Conservation (phyloP, 371 early-diverging fungal genomes). For the Apophysomyces trapeziformis region DNA sequence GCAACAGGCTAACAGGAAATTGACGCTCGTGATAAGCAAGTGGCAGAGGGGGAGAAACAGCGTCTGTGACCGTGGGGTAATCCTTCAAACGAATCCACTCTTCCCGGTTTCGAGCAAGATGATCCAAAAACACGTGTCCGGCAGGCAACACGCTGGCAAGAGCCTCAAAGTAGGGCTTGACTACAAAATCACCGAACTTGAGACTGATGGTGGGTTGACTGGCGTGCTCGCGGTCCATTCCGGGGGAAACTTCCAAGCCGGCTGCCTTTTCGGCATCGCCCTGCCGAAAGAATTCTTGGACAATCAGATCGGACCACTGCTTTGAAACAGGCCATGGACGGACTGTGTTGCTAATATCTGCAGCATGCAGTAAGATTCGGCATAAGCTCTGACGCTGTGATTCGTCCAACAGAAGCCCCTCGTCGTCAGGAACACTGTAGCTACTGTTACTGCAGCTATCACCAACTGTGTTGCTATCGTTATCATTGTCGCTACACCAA, state of each 20-base stretch:
- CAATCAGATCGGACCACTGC: conserved; percentile 79
- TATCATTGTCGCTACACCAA: background rate
- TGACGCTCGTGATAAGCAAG: conserved; percentile 13
- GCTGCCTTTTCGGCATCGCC: conserved; percentile 73
- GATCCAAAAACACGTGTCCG: conserved; percentile 26
- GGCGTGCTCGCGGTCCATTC: conserved; percentile 73
- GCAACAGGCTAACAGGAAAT: conserved; percentile 12
- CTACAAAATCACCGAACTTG: conserved; percentile 75
- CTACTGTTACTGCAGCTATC: background rate
- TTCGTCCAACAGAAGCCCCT: conserved; percentile 14
- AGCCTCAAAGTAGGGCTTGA: conserved; percentile 73
- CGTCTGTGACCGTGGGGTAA: background rate
- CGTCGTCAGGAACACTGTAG: conserved; percentile 6
- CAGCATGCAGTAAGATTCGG: conserved; percentile 72
- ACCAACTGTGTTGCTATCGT: background rate
- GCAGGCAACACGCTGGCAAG: conserved; percentile 65
- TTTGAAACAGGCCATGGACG: conserved; percentile 78
- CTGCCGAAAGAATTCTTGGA: conserved; percentile 77
- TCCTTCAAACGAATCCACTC: conserved; percentile 20
- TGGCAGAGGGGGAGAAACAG: conserved; percentile 13
- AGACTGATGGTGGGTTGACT: conserved; percentile 70
- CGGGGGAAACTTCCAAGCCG: conserved; percentile 72
- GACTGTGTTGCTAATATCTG: conserved; percentile 83
- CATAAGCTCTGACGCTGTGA: conserved; percentile 61
- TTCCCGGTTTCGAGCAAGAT: conserved; percentile 14